Conservation (phyloP, 805 yeast genomes). For the Yamadazyma kitorensis region DNA sequence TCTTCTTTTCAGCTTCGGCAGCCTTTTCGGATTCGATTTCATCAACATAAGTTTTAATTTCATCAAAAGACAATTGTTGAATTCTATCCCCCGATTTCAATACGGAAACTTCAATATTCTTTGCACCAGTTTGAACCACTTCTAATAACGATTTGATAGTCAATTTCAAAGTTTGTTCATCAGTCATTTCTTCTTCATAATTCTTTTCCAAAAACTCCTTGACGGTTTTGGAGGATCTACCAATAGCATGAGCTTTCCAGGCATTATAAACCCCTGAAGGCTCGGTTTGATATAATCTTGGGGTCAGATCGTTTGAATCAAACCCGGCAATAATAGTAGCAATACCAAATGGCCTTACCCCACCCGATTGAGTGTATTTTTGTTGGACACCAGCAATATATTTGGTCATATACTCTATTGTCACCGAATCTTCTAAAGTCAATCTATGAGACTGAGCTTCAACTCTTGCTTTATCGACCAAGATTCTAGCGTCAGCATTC, state of each 20-base stretch:
- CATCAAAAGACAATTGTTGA: conserved; percentile 61
- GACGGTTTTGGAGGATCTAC: conserved; percentile 91
- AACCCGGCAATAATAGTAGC: conserved; percentile 95
- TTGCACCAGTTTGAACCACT: conserved; percentile 97
- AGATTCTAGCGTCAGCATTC: conserved; percentile 96
- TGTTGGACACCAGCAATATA: conserved; percentile 98
- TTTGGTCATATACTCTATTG: conserved; percentile 87
- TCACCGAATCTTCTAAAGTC: conserved; percentile 91
- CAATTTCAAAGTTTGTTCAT: conserved; percentile 70
- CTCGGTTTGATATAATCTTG: conserved; percentile 89
- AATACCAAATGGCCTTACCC: conserved; percentile 97
- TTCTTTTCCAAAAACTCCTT: conserved; percentile 93
- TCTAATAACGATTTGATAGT: conserved; percentile 86
- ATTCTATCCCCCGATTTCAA: conserved; percentile 68
- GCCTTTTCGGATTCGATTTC: conserved; percentile 86
- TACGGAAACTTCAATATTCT: conserved; percentile 89
- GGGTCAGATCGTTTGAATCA: conserved; percentile 77
- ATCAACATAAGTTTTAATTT: conserved; percentile 70
- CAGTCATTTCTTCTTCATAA: conserved; percentile 60
- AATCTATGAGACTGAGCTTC: conserved; percentile 95
- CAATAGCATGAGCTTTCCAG: conserved; percentile 98
- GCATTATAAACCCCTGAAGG: conserved; percentile 97
- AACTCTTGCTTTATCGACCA: conserved; percentile 91
- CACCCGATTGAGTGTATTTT: conserved; percentile 95
- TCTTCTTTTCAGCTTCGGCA: conserved; percentile 76